Base-by-base conservation (phyloP, 2,329 filamentous ascomycete genomes). In the Alternaria ethzedia region DNA sequence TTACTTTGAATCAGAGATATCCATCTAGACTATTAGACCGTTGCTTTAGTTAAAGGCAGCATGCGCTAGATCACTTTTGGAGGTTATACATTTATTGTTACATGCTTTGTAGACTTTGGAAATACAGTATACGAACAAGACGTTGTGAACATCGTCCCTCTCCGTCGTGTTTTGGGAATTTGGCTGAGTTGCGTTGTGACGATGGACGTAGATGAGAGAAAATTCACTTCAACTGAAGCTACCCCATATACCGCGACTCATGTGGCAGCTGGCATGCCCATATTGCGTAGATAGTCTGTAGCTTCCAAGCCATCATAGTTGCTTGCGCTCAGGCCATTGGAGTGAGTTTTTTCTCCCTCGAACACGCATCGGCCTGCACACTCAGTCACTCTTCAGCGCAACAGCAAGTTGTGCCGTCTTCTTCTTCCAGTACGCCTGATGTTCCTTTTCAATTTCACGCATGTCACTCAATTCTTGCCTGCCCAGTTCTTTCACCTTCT, bases 21-120 rank as follows among this genome's bases (percentile, higher is more conserved):
- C 74, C 75, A 71, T 64, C 63, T 76, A 76, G 71, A 74, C 62
- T 65, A 54, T 58, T 70, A 71, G 63, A 70, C 63, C 44, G 28
- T 65, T 65, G 59, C 57, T 62, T 68, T 65, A 20, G 44, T 30
- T 20, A 17, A 23, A 12, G 36, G 20, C 46, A 45, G 36, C 44
- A 57, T 56, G 20, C 10, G 9, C 30, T 52, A 52, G 49, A 52
- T 36, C 13, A 25, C 30, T 52, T 36, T 36, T 41, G 28, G 20
- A 36, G 8, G 20, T 41, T 36, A 41, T 30, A 23, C 21, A 10
- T 46, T 23, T 46, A 9, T 46, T 46, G 30, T 51, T 36, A 20
- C 13, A n/a, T 36, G 49, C 49, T n/a, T 26, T 54, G 32, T 54
- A 54, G 36, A 54, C 11, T 15, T 15, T 26, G 4, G 32, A 50